A percentile compares a stretch with the other conserved stretches of the same genome.
phyloP scores from a whole-genome alignment of 1,139 yeast genomes.

The Starmera stellimalicola region DNA sequence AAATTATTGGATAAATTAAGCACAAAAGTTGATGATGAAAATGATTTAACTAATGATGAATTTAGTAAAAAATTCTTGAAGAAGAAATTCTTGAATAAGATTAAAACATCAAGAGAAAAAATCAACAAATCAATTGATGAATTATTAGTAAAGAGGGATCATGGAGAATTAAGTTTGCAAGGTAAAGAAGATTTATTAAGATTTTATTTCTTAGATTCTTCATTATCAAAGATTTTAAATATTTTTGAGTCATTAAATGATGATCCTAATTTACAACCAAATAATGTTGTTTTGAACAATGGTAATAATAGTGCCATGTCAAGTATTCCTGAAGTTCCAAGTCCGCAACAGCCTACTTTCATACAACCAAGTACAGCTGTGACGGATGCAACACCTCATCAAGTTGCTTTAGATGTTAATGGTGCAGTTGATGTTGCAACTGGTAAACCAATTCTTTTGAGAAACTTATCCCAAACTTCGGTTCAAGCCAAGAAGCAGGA shows the following conservation, averaged over 20 bases:
- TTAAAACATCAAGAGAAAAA: conserved; percentile 43
- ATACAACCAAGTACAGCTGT: conserved; percentile 2
- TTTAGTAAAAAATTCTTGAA: conserved; percentile 29
- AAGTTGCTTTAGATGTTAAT: conserved; percentile 53
- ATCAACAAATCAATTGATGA: conserved; percentile 53
- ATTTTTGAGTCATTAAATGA: conserved; percentile 37
- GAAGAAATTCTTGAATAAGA: conserved; percentile 40
- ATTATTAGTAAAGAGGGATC: conserved; percentile 47
- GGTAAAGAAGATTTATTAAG: conserved; percentile 67
- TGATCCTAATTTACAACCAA: conserved; percentile 3
- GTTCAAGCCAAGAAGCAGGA: conserved; percentile 67
- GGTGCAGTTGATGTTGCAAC: conserved; percentile 61
- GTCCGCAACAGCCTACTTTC: conserved; percentile 3
- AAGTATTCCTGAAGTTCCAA: conserved; percentile 4
- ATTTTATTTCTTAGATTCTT: conserved; percentile 53
- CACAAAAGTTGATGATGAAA: conserved; percentile 16
- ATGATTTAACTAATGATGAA: conserved; percentile 21
- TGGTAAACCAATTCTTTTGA: conserved; percentile 60
- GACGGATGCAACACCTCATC: conserved; percentile 41
- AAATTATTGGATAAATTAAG: conserved; percentile 35
- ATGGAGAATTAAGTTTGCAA: conserved; percentile 46
- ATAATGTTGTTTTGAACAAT: neutral
- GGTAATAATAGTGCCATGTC: conserved; percentile 11
- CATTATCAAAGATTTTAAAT: conserved; percentile 54
- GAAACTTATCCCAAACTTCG: conserved; percentile 57